Evolutionary conservation across 805 yeast species (phyloP).

Genomic region (Candida adriatica): DNA sequence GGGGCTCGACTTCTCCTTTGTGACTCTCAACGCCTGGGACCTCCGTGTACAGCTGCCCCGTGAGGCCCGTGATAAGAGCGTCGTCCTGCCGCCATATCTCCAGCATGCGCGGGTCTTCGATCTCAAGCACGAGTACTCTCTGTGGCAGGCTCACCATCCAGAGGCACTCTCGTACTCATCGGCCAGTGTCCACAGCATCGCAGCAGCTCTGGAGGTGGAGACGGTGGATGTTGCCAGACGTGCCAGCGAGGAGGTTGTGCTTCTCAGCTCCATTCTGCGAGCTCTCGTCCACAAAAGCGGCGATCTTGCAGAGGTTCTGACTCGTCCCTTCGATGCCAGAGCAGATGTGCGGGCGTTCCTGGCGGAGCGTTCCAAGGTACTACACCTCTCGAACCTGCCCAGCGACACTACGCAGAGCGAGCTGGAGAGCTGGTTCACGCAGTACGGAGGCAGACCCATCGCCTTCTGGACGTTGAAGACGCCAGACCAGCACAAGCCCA

Average conservation of each 20-base stretch:
- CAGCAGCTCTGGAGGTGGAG: constrained; percentile 26
- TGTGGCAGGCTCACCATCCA: constrained; percentile 64
- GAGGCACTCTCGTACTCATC: constrained; percentile 30
- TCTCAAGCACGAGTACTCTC: constrained; percentile 61
- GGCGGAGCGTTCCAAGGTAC: constrained; percentile 67
- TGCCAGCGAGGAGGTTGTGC: constrained; percentile 38
- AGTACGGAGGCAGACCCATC: constrained; percentile 76
- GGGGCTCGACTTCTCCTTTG: constrained; percentile 51
- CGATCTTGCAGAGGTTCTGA: constrained; percentile 48
- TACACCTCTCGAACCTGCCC: constrained; percentile 76
- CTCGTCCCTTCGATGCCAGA: constrained; percentile 71
- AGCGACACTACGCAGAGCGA: constrained; percentile 86
- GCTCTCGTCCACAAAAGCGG: constrained; percentile 43
- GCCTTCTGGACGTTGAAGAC: constrained; percentile 84
- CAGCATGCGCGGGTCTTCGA: constrained; percentile 76
- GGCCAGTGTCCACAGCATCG: constrained; percentile 23
- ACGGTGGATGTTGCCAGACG: constrained; percentile 27
- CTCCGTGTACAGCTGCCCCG: constrained; percentile 71
- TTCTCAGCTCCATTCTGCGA: constrained; percentile 38
- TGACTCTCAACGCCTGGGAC: constrained; percentile 63
- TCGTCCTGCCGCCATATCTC: constrained; percentile 64
- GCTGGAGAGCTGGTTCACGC: constrained; percentile 85
- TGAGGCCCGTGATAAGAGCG: constrained; percentile 72
- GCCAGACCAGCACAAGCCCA: constrained; percentile 45
- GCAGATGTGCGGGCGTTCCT: constrained; percentile 64